A percentile compares a stretch with the other conserved stretches of the same genome.
These are phyloP conservation scores for Magnaporthiopsis incrustans DNA, from an alignment of 2,329 filamentous ascomycete species.

Conservation along the genomic window DNA sequence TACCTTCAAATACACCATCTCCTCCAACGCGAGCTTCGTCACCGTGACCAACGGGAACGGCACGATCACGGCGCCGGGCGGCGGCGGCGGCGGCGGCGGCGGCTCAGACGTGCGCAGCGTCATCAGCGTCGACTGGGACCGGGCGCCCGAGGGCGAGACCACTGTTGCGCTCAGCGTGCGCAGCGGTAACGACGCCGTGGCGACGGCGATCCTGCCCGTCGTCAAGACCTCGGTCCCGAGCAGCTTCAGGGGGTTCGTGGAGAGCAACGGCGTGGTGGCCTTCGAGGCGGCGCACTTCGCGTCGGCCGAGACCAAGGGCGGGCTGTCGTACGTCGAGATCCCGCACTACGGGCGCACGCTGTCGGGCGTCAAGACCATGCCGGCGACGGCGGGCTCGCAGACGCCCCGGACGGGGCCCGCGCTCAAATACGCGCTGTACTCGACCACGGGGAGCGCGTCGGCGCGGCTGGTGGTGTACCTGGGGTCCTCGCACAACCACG, in stretches of 20 bases:
- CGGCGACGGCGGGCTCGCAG: conserved; percentile 16
- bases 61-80: conserved; percentile 17
- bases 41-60: conserved; percentile 26
- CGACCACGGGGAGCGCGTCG: conserved; percentile 13
- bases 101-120: conserved; percentile 27
- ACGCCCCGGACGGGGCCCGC: conserved; percentile 13
- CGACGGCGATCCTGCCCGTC: conserved; percentile 31
- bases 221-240: conserved; percentile 21
- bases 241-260: conserved; percentile 21
- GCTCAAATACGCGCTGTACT: conserved; percentile 20
- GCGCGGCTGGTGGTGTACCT: conserved; percentile 20
- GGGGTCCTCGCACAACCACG: conserved; percentile 21
- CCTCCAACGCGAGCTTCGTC: conserved; percentile 28
- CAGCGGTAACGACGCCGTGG: conserved; percentile 21
- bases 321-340: conserved; percentile 15
- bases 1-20: conserved; percentile 29
- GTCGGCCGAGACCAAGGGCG: conserved; percentile 11
- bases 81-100: neutral
- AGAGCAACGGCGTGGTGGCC: conserved; percentile 19
- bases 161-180: conserved; percentile 24
- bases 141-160: conserved; percentile 26
- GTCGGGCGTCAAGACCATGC: conserved; percentile 20
- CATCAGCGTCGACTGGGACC: conserved; percentile 33
- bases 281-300: conserved; percentile 21
- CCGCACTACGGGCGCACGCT: conserved; percentile 23